Evolutionary conservation across 805 yeast species (phyloP).

Genomic region (Candida loeiensis): DNA sequence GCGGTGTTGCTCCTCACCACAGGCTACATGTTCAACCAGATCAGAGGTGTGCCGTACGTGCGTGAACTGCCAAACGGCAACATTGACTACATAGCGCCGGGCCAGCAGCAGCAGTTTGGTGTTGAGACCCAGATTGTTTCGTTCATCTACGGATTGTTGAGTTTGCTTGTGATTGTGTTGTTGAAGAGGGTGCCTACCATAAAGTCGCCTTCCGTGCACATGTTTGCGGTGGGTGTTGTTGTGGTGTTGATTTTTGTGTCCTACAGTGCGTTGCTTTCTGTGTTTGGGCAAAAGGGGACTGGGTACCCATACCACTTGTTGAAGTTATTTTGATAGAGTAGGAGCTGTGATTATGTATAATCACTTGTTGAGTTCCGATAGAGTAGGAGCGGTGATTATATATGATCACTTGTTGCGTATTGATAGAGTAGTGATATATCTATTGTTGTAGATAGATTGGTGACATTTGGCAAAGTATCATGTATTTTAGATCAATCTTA

Average conservation of each 20-base stretch:
- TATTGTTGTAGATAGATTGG: conserved; percentile 2
- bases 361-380: background rate
- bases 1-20: conserved; percentile 67
- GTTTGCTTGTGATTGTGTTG: conserved; percentile 57
- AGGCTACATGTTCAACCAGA: conserved; percentile 92
- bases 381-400: too few relatives aligned
- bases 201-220: conserved; percentile 42
- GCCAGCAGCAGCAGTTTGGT: conserved; percentile 76
- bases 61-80: conserved; percentile 39
- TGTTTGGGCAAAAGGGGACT: conserved; percentile 66
- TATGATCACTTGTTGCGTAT: too few relatives aligned
- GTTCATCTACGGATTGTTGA: conserved; percentile 65
- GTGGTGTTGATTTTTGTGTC: conserved; percentile 47
- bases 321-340: conserved; percentile 9
- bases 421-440: too few relatives aligned
- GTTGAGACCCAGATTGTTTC: conserved; percentile 87
- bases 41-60: conserved; percentile 69
- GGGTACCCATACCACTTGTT: conserved; percentile 75
- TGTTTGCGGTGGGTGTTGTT: conserved; percentile 46
- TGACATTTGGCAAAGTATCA: background rate
- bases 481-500: background rate
- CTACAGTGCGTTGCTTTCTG: conserved; percentile 60
- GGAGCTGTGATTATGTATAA: background rate
- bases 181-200: conserved; percentile 53
- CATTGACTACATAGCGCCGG: conserved; percentile 41